Conservation (phyloP, 2,329 filamentous ascomycete species). For the Cercospora zeina region DNA sequence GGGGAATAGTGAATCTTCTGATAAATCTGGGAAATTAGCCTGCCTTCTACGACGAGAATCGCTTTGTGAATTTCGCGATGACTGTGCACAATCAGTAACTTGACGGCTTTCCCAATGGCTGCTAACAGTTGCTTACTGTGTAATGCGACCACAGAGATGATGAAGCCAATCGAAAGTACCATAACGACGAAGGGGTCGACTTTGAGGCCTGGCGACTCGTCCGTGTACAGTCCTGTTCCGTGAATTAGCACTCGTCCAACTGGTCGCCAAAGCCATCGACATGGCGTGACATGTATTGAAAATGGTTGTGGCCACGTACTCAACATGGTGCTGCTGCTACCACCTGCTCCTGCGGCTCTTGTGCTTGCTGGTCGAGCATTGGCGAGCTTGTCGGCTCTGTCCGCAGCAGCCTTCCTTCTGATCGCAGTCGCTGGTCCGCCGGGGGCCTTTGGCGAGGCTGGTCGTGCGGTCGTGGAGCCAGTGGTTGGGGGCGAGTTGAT, state of each 20-base stretch:
- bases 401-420: constrained; percentile 89
- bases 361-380: constrained; percentile 93
- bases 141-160: constrained; percentile 95
- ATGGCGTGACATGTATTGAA: background rate
- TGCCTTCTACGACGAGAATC: constrained; percentile 64
- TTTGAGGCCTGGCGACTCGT: constrained; percentile 95
- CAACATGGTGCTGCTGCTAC: constrained; percentile 97
- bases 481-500: constrained; percentile 58
- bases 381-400: constrained; percentile 95
- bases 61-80: constrained; percentile 91
- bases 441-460: constrained; percentile 83
- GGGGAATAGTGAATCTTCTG: constrained; percentile 1
- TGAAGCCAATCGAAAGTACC: constrained; percentile 94
- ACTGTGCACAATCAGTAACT: constrained; percentile 57
- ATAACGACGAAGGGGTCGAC: constrained; percentile 97
- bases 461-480: constrained; percentile 71
- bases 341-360: constrained; percentile 87
- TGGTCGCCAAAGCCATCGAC: background rate
- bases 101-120: background rate
- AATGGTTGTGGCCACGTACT: constrained; percentile 58
- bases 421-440: constrained; percentile 95
- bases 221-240: constrained; percentile 82
- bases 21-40: background rate
- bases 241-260: constrained; percentile 27
- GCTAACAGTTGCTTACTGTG: constrained; percentile 69